Percentiles rank a stretch among this genome's conserved stretches.
These are phyloP conservation scores for Parmales sp. DNA, from an alignment of 108 stramenopile species.

Conservation along the genomic window DNA sequence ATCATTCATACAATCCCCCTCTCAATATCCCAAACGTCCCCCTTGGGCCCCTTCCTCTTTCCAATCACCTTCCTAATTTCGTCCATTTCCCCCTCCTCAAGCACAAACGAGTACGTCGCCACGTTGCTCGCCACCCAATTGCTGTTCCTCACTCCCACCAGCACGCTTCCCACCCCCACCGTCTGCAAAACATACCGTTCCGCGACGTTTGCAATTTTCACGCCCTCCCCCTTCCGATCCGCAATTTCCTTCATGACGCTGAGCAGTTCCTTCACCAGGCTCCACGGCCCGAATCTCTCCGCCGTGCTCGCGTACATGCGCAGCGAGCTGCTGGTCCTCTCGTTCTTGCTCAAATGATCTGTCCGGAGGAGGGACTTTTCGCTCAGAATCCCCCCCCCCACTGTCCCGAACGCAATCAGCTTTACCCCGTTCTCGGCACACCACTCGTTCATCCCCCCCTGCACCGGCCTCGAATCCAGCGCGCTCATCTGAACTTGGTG, in stretches of 20 bases:
- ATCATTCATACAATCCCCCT: constrained; percentile 28
- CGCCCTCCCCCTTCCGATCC: constrained; percentile 14
- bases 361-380: constrained; percentile 21
- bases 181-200: constrained; percentile 51
- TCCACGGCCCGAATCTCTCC: constrained; percentile 39
- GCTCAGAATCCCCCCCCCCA: constrained; percentile 41
- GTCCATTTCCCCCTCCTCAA: constrained; percentile 33
- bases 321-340: constrained; percentile 32
- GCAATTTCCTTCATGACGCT: constrained; percentile 37
- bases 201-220: constrained; percentile 37
- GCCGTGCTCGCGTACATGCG: constrained; percentile 42
- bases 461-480: constrained; percentile 39
- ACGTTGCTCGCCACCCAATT: constrained; percentile 41
- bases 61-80: constrained; percentile 34
- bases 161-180: constrained; percentile 25
- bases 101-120: constrained; percentile 30
- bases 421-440: constrained; percentile 37
- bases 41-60: constrained; percentile 37
- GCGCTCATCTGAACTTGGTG: constrained; percentile 47
- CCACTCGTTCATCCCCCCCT: constrained; percentile 41
- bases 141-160: constrained; percentile 44
- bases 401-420: constrained; percentile 41
- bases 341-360: constrained; percentile 23
- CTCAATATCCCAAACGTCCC: constrained; percentile 53
- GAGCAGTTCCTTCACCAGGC: constrained; percentile 40